These are phyloP conservation scores for Auricularia cornea DNA, from an alignment of 768 basidiomycete species.

Conservation along the genomic window DNA sequence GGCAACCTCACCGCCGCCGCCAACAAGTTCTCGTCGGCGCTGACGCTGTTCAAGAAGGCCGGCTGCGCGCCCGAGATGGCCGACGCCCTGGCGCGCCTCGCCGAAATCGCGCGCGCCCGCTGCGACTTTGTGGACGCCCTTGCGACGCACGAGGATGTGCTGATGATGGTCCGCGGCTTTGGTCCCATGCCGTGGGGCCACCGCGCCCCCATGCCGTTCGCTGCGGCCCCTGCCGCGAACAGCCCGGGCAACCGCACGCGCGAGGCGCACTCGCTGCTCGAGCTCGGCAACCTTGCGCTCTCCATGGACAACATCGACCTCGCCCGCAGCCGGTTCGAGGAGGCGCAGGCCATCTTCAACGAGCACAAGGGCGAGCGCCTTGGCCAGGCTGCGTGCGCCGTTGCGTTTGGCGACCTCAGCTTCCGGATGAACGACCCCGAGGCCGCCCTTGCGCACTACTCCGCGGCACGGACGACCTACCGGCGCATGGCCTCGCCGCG, in stretches of 20 bases:
- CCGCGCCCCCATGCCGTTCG: neutral
- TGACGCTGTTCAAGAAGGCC: neutral
- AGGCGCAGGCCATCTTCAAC: neutral
- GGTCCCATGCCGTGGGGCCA: neutral
- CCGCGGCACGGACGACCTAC: neutral
- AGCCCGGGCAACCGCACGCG: neutral
- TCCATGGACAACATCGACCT: neutral
- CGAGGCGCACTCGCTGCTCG: neutral
- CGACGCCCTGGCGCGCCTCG: neutral
- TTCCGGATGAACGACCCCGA: neutral
- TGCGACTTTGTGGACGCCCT: neutral
- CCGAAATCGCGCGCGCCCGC: neutral
- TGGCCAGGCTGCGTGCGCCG: neutral
- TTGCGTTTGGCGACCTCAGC: neutral
- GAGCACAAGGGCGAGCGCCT: neutral
- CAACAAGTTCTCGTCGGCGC: neutral
- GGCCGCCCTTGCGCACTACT: neutral
- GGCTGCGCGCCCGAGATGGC: neutral
- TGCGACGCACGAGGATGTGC: neutral
- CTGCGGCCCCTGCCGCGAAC: neutral
- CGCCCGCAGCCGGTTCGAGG: neutral
- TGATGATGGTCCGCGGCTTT: neutral
- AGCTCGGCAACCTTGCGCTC: neutral
- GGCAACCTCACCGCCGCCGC: neutral
- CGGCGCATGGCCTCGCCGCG: neutral